These are phyloP conservation scores for Colletotrichum sp. DNA, from an alignment of 2,329 filamentous ascomycete species.

Conservation along the genomic window DNA sequence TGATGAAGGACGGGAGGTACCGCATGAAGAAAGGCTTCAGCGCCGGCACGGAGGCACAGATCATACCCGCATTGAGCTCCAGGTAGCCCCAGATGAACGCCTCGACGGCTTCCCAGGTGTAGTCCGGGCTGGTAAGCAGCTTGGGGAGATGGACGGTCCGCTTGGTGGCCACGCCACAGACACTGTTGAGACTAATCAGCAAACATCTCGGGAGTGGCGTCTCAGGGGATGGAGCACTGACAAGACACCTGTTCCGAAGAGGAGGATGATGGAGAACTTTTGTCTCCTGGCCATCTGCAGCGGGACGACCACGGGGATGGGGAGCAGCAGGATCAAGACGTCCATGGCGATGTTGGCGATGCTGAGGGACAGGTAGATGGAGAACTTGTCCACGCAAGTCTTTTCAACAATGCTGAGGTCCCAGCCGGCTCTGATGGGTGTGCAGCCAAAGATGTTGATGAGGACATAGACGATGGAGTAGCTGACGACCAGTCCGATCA, in stretches of 20 bases:
- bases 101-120: constrained; percentile 27
- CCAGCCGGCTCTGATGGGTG: not conserved
- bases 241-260: constrained; percentile 1
- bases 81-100: constrained; percentile 32
- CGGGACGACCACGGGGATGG: not conserved
- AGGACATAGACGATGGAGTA: constrained; percentile 29
- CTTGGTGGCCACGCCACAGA: constrained; percentile 30
- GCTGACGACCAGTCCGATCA: constrained; percentile 33
- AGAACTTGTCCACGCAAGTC: not conserved
- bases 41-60: constrained; percentile 13
- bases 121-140: constrained; percentile 25
- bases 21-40: constrained; percentile 22
- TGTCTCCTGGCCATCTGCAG: constrained; percentile 5
- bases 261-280: constrained; percentile 3
- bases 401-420: not conserved
- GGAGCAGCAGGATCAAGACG: not conserved
- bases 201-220: not conserved
- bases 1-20: constrained; percentile 16
- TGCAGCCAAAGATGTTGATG: not conserved
- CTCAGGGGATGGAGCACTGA: not conserved
- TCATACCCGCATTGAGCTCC: constrained; percentile 17
- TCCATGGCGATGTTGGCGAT: constrained; percentile 15
- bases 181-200: constrained; percentile 17
- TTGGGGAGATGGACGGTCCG: constrained; percentile 28
- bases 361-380: not conserved